Evolutionary conservation across 371 early-diverging fungal species (phyloP), one percentile per base, ranked within the genome.

Genomic region (Mortierella sp.): DNA sequence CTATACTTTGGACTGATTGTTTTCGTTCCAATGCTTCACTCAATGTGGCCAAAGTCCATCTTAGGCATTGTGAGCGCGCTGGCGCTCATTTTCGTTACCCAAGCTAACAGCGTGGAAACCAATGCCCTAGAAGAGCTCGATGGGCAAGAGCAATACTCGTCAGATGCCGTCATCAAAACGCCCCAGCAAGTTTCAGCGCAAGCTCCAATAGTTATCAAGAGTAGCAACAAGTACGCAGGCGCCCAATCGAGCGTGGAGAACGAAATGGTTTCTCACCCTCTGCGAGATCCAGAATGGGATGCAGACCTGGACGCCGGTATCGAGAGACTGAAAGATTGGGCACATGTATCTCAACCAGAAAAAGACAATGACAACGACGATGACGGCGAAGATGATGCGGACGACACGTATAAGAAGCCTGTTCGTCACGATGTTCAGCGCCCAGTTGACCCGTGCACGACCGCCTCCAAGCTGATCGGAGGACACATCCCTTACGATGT

Each of bases 341-440:
- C 47, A 11, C 43, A 41, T 17, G 39, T 19, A 26, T 14, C 17
- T 14, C 30, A n/a, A n/a, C n/a, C n/a, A 4, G 12, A 42, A 14
- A 19, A 6, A 2, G 53, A 43, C 5, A 32, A 24, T 9, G 50
- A 46, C 42, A 43, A 44, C 17, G 39, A 53, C 26, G n/a, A 24
- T 15, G 19, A 7, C 15, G 3, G 26, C 0, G 15, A 24, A 28
- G 15, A 41, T 24, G 39, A 21, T 43, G n/a, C 15, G 19, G 31
- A 50, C 9, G 30, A 17, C 34, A 24, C 5, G 11, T 17, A 51
- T 17, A 30, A 27, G 15, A 23, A 48, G 9, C 53, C 52, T n/a
- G 21, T 51, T 23, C 57, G 59, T 8, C 66, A 65, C n/a, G 59
- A 65, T 24, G 8, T 65, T 21, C 37, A 26, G 9, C 50, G 42